Evolutionary conservation across 345 rosid genomes (phyloP), one percentile per base, ranked within the genome.

Genomic region (Bruguiera gymnorhiza): DNA sequence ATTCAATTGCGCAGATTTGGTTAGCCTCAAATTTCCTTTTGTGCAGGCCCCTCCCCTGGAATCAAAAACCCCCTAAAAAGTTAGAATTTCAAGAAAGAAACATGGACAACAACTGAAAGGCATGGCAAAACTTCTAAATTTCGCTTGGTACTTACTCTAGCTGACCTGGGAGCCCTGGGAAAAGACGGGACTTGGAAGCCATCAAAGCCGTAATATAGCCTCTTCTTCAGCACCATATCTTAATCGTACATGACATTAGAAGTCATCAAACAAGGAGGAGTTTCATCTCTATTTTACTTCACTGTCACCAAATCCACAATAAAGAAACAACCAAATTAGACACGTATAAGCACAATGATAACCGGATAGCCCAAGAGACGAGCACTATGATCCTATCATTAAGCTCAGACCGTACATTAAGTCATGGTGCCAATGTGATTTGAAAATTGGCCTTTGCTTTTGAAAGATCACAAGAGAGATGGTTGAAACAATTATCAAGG

Each of bases 151-250:
- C 75, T 76, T 80, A 95, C 99, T 85, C 97, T 88, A 53, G 76
- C 76, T 11, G 99, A 95, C 75, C 99, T 92, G 63, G 96, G 98
- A 69, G 70, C 76, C 64, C 82, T 86, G 34, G 99, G 97, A 71
- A 95, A 63, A n/a, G 63, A 71, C 4, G 83, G 79, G 71, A 92
- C 76, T 46, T 73, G 77, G 82, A 92, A 88, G 62, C 82, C 85
- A 76, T 74, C 78, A 62, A 83, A 75, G 73, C 86, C 87, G 74
- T 80, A 70, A 61, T 78, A 82, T 73, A 86, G 76, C 75, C 76
- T 89, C 88, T 84, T 88, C 78, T 87, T 92, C 75, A 78, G 60
- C 87, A 88, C 95, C 99, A 95, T 92, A 63, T 86, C 85, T 88
- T 76, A 80, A 67, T 66, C 73, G 79, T 53, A 62, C 85, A 83